Evolutionary conservation across 306 rosid species (phyloP), one percentile per base, ranked within the genome.

Genomic region (Ammopiptanthus mongolicus): DNA sequence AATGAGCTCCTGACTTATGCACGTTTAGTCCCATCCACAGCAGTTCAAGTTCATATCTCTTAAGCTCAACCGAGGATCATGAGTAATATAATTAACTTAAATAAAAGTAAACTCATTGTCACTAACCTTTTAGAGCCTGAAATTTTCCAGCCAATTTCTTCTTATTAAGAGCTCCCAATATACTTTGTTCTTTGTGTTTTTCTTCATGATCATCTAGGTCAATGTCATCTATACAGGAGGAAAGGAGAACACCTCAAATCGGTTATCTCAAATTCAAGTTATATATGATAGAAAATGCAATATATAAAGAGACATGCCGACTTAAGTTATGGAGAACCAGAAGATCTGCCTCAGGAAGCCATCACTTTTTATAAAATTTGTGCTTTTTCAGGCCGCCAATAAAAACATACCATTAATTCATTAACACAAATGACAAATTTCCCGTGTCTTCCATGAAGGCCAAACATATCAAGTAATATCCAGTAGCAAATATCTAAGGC

Each of bases 51-150:
- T n/a, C 53, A 19, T 44, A 28, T 17, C 19, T 28, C 22, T 56
- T 17, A 19, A 12, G n/a, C 57, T 57, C 44, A 41, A 73, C 19
- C 47, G 12, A 33, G 13, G 42, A 22, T 5, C 41, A 22, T 3
- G 42, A 69, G 3, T 13, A 21, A 46, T 56, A 21, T 69, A 48
- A 58, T 56, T 51, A 4, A 42, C 50, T 60, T n/a, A 50, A 34
- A 18, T 8, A 71, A 11, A 48, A 71, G 33, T 25, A 36, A 71
- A 41, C 53, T 42, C 48, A 14, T 44, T 34, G 52, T 69, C 41
- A 51, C 84, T 71, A 55, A 91, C 98, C 98, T 88, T 91, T 95
- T n/a, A 95, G 69, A 65, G 90, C 92, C 61, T 83, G 79, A 76
- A 95, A 82, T 29, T 64, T 91, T 86, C 87, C 90, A 41, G 98